A percentile compares a stretch with the other conserved stretches of the same genome.
Evolutionary conservation across 169 alveolate species (phyloP).

Genomic region (Blepharisma undulans): DNA sequence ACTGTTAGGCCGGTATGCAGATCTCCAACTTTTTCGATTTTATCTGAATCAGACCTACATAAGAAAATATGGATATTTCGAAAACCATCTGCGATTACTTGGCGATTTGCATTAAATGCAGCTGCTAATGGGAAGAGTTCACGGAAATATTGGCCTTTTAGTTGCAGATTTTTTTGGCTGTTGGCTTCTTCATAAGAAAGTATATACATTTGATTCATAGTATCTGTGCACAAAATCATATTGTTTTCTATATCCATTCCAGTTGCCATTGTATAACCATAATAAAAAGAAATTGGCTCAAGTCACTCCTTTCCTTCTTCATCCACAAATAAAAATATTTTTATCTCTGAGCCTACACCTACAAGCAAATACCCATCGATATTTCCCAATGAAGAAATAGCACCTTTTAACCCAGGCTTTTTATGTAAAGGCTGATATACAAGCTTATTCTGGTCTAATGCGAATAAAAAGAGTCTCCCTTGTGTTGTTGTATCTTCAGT

Average conservation of each 20-base stretch:
- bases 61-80: conserved; percentile 15
- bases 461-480: conserved; percentile 28
- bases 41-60: not conserved
- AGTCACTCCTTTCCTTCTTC: conserved; percentile 35
- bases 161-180: conserved; percentile 20
- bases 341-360: conserved; percentile 33
- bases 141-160: conserved; percentile 29
- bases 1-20: conserved; percentile 30
- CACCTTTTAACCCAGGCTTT: conserved; percentile 35
- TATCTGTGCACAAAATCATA: not conserved
- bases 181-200: conserved; percentile 26
- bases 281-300: conserved; percentile 39
- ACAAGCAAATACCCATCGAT: conserved; percentile 28
- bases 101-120: not conserved
- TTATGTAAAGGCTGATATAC: conserved; percentile 4
- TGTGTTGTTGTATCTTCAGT: conserved; percentile 25
- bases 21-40: conserved; percentile 34
- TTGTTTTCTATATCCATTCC: not conserved
- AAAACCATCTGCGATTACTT: conserved; percentile 36
- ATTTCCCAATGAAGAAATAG: conserved; percentile 2
- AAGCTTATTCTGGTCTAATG: not conserved
- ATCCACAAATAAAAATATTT: conserved; percentile 28
- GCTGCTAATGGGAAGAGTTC: conserved; percentile 22
- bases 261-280: conserved; percentile 36
- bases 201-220: conserved; percentile 23